phyloP scores from a whole-genome alignment of 139 green algal genomes.

The Spirogloea muscicola region DNA sequence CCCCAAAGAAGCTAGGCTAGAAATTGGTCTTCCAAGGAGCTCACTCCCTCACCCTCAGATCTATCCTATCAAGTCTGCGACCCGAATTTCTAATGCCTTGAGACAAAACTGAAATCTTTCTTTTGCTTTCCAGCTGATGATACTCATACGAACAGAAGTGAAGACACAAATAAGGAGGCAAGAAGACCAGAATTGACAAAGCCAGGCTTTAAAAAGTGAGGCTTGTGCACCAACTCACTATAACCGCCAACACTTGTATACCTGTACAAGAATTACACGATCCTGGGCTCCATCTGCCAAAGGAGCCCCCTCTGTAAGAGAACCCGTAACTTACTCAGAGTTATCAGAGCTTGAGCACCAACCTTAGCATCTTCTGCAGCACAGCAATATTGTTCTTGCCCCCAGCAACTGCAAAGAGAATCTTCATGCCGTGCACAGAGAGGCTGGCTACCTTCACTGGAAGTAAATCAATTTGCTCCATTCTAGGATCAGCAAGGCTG shows the following conservation, averaged over 20 bases:
- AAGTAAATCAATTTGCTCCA: background rate
- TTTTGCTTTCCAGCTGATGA: too few species aligned
- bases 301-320: background rate
- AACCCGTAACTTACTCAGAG: background rate
- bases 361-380: conserved; percentile 6
- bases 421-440: background rate
- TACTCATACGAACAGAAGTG: too few species aligned
- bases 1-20: too few species aligned
- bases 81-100: too few species aligned
- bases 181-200: too few species aligned
- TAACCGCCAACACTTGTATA: background rate
- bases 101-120: too few species aligned
- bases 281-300: background rate
- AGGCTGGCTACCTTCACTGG: background rate
- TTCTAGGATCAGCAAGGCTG: background rate
- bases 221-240: background rate
- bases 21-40: too few species aligned
- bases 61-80: too few species aligned
- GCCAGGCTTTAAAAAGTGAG: too few species aligned
- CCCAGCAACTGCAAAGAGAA: conserved; percentile 15
- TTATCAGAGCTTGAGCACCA: background rate
- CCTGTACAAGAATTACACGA: background rate
- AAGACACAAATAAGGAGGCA: too few species aligned
- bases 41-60: too few species aligned
- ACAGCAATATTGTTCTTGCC: conserved; percentile 17